Evolutionary conservation across 192 early-diverging fungal genomes (phyloP).

Genomic region (Coemansia brasiliensis): DNA sequence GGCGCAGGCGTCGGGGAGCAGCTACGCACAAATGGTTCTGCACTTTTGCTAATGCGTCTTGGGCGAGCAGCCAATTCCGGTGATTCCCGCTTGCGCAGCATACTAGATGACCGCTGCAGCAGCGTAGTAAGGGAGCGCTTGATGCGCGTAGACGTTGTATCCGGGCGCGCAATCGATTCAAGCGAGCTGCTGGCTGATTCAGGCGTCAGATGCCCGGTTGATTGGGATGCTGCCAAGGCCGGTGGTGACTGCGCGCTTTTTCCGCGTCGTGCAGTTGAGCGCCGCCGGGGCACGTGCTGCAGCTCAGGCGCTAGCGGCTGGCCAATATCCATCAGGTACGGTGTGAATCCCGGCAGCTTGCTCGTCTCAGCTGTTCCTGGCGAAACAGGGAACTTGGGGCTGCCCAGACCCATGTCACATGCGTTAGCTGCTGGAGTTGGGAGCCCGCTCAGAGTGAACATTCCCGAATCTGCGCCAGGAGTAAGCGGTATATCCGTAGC

Average conservation of each 20-base stretch:
- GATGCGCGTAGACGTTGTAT: slow-evolving; percentile 19
- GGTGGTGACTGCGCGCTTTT: background rate
- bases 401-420: slow-evolving; percentile 8
- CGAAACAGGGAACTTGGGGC: slow-evolving; percentile 31
- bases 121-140: slow-evolving; percentile 49
- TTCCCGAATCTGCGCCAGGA: slow-evolving; percentile 5
- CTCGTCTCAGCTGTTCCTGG: slow-evolving; percentile 2
- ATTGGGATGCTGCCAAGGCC: background rate
- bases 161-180: slow-evolving; percentile 15
- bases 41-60: slow-evolving; percentile 9
- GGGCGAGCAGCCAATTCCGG: background rate
- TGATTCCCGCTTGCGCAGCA: slow-evolving; percentile 25
- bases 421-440: background rate
- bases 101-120: slow-evolving; percentile 38
- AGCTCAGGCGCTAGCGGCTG: slow-evolving; percentile 41
- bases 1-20: slow-evolving; percentile 3
- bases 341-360: slow-evolving; percentile 26
- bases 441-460: background rate
- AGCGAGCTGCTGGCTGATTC: slow-evolving; percentile 13
- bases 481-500: slow-evolving; percentile 1
- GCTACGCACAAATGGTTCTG: slow-evolving; percentile 15
- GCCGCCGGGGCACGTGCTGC: slow-evolving; percentile 13
- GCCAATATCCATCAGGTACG: slow-evolving; percentile 38
- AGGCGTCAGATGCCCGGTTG: slow-evolving; percentile 22
- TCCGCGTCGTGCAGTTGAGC: background rate